Evolutionary conservation across 192 early-diverging fungal species (phyloP), one percentile per base, ranked within the genome.

Genomic region (Ambispora gerdemannii): DNA sequence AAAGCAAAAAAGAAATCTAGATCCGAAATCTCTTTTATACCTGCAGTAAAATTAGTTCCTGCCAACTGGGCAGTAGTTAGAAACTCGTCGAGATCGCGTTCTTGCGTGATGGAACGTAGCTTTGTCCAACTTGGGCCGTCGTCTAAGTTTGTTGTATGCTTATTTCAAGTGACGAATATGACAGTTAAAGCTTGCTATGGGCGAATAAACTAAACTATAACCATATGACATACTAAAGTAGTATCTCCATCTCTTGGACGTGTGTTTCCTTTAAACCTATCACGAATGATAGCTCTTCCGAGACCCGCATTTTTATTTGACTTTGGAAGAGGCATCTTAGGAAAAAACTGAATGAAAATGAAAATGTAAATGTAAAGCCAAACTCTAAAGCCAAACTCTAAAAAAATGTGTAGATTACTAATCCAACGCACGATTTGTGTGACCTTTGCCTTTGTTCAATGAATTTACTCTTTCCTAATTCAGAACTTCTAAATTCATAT

Each of bases 21-120:
- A 34, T 34, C 31, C 22, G 8, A n/a, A 63, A 36, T 22, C 78
- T 34, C 4, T 32, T 24, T 38, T 24, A 75, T 78, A 83, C 89
- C 90, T 36, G 93, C 92, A 19, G 93, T 92, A 75, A 95, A 96
- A 73, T 93, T 92, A 19, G 94, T 96, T 49, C 92, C 97, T 15
- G 95, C 95, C 51, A 99, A 86, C 72, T 93, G 87, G 15, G 97
- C 97, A 13, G 95, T 95, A 72, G 84, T 90, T 71, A 99, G 83
- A 74, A 99, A 99, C 32, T 92, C 94, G 38, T 98, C 96, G 13
- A 99, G 81, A 81, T 99, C 96, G 58, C 93, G 91, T 73, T 99
- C 94, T 74, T 97, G 90, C 50, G 97, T 99, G 72, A 99, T 90
- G 55, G 93, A 95, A 79, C 93, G 92, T 80, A 96, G 90, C 70